Conservation (phyloP, 2,329 filamentous ascomycete genomes). For the Neofusicoccum umdonicola region DNA sequence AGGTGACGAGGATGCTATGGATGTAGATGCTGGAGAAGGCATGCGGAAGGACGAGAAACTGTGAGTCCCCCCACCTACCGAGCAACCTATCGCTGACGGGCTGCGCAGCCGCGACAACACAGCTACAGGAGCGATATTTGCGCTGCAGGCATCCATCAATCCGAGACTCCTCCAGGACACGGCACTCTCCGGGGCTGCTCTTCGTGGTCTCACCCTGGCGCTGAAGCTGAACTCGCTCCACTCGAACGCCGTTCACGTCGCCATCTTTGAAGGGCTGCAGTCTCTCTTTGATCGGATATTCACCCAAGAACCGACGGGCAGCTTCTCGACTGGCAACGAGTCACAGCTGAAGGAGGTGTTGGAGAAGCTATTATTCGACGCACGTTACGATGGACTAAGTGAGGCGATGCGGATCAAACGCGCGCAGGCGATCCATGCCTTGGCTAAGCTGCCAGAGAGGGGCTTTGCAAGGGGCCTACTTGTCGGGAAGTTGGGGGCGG, state of each 20-base stretch:
- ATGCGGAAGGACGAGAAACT: constrained; percentile 25
- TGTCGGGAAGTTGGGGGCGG: constrained; percentile 22
- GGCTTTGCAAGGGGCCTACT: constrained; percentile 21
- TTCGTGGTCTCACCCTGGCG: constrained; percentile 21
- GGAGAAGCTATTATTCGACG: constrained; percentile 26
- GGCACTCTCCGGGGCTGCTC: constrained; percentile 21
- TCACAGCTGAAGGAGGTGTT: constrained; percentile 20
- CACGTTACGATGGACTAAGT: constrained; percentile 26
- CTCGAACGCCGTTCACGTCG: constrained; percentile 25
- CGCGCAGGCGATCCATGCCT: constrained; percentile 26
- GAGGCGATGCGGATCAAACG: constrained; percentile 30
- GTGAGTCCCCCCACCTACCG: constrained; percentile 19
- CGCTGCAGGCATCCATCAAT: constrained; percentile 24
- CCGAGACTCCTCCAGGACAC: constrained; percentile 17
- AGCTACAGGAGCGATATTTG: constrained; percentile 24
- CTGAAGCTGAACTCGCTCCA: constrained; percentile 25
- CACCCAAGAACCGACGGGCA: not conserved
- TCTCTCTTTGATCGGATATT: constrained; percentile 21
- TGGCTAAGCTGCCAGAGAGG: constrained; percentile 21
- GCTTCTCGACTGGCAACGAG: constrained; percentile 4
- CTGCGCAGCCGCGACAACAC: constrained; percentile 26
- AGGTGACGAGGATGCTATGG: constrained; percentile 29
- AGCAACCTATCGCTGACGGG: not conserved
- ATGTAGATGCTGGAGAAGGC: constrained; percentile 31
- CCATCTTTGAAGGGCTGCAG: constrained; percentile 26